phyloP scores from a whole-genome alignment of 2,329 filamentous ascomycete species.

The Metarhizium humberi region DNA sequence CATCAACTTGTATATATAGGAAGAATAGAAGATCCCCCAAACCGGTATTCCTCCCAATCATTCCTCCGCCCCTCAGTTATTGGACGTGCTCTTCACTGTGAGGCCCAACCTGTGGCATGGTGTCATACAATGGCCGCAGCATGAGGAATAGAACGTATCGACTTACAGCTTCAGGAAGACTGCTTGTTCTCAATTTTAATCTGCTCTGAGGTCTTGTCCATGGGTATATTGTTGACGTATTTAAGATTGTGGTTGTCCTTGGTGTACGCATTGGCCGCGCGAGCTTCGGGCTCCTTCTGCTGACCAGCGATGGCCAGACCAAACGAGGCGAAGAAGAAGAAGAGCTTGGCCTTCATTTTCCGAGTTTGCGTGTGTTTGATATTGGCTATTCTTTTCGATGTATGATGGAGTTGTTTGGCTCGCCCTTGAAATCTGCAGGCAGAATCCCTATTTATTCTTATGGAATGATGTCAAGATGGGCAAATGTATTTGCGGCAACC shows the following conservation, averaged over 20 bases:
- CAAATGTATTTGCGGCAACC: too few relatives aligned
- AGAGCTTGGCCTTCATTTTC: constrained; percentile 1
- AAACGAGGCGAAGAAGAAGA: constrained; percentile 1
- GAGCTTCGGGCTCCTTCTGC: not conserved
- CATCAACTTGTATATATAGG: too few relatives aligned
- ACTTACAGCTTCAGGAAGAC: too few relatives aligned
- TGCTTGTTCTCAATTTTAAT: not conserved
- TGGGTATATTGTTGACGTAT: constrained; percentile 2
- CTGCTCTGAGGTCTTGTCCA: not conserved
- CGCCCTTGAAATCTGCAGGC: not conserved
- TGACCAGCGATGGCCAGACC: constrained; percentile 2
- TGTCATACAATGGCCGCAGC: too few relatives aligned
- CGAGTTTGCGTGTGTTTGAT: not conserved
- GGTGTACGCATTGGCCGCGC: not conserved
- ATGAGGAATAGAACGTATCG: too few relatives aligned
- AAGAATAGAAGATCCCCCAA: not conserved
- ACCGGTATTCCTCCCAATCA: too few relatives aligned
- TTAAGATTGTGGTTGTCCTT: constrained; percentile 8
- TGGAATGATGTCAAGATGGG: too few relatives aligned
- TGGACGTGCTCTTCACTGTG: too few relatives aligned
- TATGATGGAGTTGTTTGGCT: not conserved
- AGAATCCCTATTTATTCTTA: too few relatives aligned
- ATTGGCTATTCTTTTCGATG: not conserved
- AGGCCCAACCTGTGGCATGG: too few relatives aligned
- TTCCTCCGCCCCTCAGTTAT: too few relatives aligned